Conservation (phyloP, 192 early-diverging fungal genomes). For the Spinellus fusiger region DNA sequence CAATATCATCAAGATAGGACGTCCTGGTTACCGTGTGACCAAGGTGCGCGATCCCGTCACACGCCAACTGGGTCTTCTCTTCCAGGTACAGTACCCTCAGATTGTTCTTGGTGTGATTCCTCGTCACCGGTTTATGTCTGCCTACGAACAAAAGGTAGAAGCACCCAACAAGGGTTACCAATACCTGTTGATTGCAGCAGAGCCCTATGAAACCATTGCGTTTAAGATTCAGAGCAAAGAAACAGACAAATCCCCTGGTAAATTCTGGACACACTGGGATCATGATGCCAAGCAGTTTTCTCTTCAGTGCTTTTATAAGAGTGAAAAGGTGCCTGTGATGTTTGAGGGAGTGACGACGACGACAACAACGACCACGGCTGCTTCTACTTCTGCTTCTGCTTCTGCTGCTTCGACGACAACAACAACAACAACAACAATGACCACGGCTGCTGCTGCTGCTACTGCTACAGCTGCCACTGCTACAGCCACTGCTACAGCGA, state of each 20-base stretch:
- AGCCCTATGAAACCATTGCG: slow-evolving; percentile 91
- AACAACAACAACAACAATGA: neutral
- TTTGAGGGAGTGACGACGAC: slow-evolving; percentile 23
- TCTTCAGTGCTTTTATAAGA: slow-evolving; percentile 90
- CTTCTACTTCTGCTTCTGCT: slow-evolving; percentile 2
- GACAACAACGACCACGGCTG: neutral
- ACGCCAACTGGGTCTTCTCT: slow-evolving; percentile 82
- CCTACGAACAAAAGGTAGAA: slow-evolving; percentile 92
- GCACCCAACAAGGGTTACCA: slow-evolving; percentile 82
- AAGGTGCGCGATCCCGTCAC: slow-evolving; percentile 87
- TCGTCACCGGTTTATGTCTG: slow-evolving; percentile 92
- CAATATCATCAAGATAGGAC: slow-evolving; percentile 88
- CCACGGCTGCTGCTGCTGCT: no score
- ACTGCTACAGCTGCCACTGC: no score
- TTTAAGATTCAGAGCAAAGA: slow-evolving; percentile 94
- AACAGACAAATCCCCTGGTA: slow-evolving; percentile 81
- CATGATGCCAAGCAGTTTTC: slow-evolving; percentile 79
- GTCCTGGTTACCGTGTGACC: slow-evolving; percentile 91
- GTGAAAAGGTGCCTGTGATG: slow-evolving; percentile 32
- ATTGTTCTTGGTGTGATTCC: slow-evolving; percentile 80
- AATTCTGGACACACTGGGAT: slow-evolving; percentile 95
- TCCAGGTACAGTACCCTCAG: slow-evolving; percentile 94
- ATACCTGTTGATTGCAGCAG: slow-evolving; percentile 91
- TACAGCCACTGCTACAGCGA: no score
- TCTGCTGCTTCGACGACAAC: slow-evolving; percentile 1